Conservation (phyloP, 352 stramenopile genomes). For the Phytophthora ramorum region DNA sequence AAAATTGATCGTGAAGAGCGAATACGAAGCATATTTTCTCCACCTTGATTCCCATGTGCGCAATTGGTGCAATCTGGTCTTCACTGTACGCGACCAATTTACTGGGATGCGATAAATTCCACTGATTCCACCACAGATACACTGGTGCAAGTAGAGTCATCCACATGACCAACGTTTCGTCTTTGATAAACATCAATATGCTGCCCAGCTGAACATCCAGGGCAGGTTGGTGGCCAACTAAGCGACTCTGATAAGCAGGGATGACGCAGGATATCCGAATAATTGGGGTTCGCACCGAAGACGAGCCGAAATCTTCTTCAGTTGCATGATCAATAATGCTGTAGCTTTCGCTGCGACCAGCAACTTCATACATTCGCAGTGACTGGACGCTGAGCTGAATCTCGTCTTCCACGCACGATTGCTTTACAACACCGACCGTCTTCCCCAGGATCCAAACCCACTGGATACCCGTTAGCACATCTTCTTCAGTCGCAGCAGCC, state of each 20-base stretch:
- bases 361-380: conserved; percentile 64
- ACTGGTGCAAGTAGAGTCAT: conserved; percentile 82
- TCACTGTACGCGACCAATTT: conserved; percentile 59
- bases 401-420: conserved; percentile 88
- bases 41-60: conserved; percentile 58
- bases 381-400: conserved; percentile 69
- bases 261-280: conserved; percentile 68
- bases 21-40: conserved; percentile 61
- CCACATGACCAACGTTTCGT: conserved; percentile 80
- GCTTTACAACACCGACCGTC: conserved; percentile 63
- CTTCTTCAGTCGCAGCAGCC: conserved; percentile 6
- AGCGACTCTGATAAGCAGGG: conserved; percentile 81
- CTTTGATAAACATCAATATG: conserved; percentile 68
- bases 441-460: conserved; percentile 73
- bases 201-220: conserved; percentile 59
- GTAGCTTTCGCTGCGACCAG: conserved; percentile 36
- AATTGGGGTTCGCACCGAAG: conserved; percentile 38
- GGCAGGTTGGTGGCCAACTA: conserved; percentile 76
- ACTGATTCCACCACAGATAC: conserved; percentile 88
- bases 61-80: conserved; percentile 69
- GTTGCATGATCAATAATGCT: conserved; percentile 48
- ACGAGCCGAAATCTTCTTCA: conserved; percentile 10
- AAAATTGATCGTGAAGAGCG: conserved; percentile 63
- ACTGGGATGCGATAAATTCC: conserved; percentile 75
- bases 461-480: conserved; percentile 24